phyloP scores from a whole-genome alignment of 1,284 basidiomycete species.

The Cerrena zonata region DNA sequence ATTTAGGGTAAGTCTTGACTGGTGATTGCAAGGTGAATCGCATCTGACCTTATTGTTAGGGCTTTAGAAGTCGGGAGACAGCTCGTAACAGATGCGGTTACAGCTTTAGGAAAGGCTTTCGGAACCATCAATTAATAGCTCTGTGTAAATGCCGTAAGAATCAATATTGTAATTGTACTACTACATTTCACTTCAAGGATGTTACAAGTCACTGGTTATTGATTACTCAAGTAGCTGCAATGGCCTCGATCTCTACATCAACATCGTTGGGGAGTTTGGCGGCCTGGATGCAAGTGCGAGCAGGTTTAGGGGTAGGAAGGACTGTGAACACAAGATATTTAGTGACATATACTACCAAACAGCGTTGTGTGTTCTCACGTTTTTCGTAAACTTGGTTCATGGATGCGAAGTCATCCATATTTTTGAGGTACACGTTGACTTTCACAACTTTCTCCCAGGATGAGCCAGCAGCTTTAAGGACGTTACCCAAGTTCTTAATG shows the following conservation, averaged over 20 bases:
- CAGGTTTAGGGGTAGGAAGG: constrained; percentile 63
- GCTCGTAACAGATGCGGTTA: constrained; percentile 50
- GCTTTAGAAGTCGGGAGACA: constrained; percentile 45
- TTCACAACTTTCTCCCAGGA: constrained; percentile 56
- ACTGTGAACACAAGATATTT: constrained; percentile 32
- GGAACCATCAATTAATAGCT: constrained; percentile 12
- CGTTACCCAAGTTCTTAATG: constrained; percentile 47
- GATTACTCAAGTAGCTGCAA: constrained; percentile 38
- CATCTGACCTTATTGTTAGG: constrained; percentile 27
- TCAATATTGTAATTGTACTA: no score
- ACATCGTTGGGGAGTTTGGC: constrained; percentile 72
- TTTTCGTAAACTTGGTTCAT: constrained; percentile 57
- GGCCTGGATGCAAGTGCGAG: constrained; percentile 76
- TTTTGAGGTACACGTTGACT: constrained; percentile 54
- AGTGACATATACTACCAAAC: not conserved
- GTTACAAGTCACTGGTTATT: no score
- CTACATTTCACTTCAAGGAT: no score
- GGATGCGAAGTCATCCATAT: constrained; percentile 49
- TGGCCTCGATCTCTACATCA: constrained; percentile 74
- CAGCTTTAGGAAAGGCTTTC: constrained; percentile 43
- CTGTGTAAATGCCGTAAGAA: no score
- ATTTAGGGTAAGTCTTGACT: constrained; percentile 16
- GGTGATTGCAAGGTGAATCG: constrained; percentile 2
- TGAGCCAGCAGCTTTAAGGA: constrained; percentile 46
- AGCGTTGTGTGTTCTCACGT: constrained; percentile 23